A percentile compares a stretch with the other conserved stretches of the same genome.
phyloP scores from a whole-genome alignment of 176 grass and related monocot species.

The Eremochloa ophiuroides region DNA sequence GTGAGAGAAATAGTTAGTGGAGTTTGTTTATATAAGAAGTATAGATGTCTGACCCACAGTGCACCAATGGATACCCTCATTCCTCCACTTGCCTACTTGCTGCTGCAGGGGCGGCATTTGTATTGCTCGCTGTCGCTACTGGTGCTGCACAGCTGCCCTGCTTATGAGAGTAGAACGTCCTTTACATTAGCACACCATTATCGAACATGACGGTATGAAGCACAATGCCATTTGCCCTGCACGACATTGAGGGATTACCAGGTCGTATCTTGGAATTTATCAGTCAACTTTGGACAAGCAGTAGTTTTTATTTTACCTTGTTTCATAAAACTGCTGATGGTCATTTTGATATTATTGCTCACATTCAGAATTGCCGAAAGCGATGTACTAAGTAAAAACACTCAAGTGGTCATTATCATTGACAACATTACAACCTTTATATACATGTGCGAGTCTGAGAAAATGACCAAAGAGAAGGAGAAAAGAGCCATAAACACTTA shows the following conservation, averaged over 20 bases:
- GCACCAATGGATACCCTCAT: no score
- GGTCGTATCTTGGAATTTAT: neutral
- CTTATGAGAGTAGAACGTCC: slow-evolving; percentile 2
- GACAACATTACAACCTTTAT: neutral
- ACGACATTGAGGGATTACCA: neutral
- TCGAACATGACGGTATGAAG: neutral
- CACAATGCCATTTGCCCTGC: neutral
- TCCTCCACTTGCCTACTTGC: no score
- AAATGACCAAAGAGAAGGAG: neutral
- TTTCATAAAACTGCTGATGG: neutral
- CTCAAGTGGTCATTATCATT: neutral
- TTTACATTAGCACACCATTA: neutral
- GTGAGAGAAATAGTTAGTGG: no score
- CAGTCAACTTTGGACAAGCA: neutral
- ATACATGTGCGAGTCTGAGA: neutral
- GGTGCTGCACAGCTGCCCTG: slow-evolving; percentile 2
- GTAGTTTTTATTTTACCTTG: neutral
- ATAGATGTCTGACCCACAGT: no score
- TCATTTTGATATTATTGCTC: neutral
- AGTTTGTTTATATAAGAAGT: no score
- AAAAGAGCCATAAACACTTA: neutral
- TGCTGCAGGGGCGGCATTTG: no score
- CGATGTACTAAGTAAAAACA: neutral
- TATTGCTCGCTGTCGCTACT: slow-evolving; percentile 16
- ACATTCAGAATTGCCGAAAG: neutral